A percentile compares a stretch with the other conserved stretches of the same genome.
Conservation (phyloP, 441 rosid species). For the Pelargonium citronellum region DNA sequence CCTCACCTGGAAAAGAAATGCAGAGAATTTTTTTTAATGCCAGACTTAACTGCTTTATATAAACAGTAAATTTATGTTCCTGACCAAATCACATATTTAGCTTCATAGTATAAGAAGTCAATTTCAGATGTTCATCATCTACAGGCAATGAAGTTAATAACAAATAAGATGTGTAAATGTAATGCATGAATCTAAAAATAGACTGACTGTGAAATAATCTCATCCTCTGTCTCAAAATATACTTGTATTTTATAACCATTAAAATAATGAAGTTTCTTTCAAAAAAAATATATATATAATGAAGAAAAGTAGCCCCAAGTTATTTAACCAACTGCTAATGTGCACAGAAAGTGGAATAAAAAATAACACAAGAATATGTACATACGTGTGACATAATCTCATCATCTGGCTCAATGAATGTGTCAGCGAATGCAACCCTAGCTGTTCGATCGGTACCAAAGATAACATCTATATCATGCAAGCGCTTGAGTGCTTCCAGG, state of each 20-base stretch:
- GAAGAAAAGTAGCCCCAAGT: no score
- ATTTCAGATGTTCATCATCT: background rate
- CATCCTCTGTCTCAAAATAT: no score
- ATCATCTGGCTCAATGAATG: conserved; percentile 7
- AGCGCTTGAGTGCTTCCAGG: conserved; percentile 10
- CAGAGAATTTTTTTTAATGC: background rate
- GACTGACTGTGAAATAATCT: no score
- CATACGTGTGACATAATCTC: conserved; percentile 8
- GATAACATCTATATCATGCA: background rate
- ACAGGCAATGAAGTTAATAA: no score
- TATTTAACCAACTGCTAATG: no score
- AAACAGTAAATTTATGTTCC: background rate
- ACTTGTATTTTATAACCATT: no score
- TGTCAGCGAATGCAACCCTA: conserved; percentile 7
- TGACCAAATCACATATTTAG: background rate
- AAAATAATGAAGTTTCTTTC: no score
- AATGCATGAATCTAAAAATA: no score
- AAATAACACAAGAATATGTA: background rate
- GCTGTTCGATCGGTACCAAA: conserved; percentile 7
- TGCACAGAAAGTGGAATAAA: background rate
- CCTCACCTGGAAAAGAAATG: conserved; percentile 7
- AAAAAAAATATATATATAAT: no score
- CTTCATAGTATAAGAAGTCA: background rate
- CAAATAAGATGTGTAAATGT: no score
- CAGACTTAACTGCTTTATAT: background rate